Evolutionary conservation across 2,329 filamentous ascomycete genomes (phyloP).

Genomic region (Monosporascus sp.): DNA sequence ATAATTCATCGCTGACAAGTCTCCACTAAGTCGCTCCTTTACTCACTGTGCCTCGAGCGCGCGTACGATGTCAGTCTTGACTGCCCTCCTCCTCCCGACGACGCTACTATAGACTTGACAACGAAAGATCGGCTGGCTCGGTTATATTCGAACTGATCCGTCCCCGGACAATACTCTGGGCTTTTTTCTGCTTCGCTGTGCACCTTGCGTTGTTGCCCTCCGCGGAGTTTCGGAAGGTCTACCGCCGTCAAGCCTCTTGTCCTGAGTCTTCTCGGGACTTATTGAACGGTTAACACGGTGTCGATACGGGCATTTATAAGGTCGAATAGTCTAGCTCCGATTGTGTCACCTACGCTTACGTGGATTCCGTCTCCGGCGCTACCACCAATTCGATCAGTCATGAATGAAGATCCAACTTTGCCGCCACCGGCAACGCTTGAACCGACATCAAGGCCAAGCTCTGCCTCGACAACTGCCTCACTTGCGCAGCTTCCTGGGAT

Average conservation of each 20-base stretch:
- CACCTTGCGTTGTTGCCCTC: neutral
- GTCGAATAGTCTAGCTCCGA: slow-evolving; percentile 17
- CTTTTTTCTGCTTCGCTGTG: neutral
- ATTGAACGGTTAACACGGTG: slow-evolving; percentile 16
- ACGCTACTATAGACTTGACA: no score
- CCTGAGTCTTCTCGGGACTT: slow-evolving; percentile 17
- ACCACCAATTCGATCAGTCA: slow-evolving; percentile 27
- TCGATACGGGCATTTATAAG: slow-evolving; percentile 15
- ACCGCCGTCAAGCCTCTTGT: neutral
- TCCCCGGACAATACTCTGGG: no score
- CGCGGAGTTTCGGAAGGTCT: neutral
- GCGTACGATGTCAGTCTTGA: no score
- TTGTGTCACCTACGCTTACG: slow-evolving; percentile 15
- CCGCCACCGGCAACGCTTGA: slow-evolving; percentile 38
- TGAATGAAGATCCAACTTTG: slow-evolving; percentile 43
- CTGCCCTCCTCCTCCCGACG: no score
- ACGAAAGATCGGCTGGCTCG: no score
- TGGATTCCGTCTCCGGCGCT: slow-evolving; percentile 16
- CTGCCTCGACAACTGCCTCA: slow-evolving; percentile 41
- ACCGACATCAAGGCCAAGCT: slow-evolving; percentile 45
- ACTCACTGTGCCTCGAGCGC: no score
- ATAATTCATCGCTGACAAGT: no score
- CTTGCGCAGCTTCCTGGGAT: slow-evolving; percentile 43
- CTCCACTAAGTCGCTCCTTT: no score
- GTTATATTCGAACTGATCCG: no score